Conservation (phyloP, 75 land plant species). For the Pinus taeda region DNA sequence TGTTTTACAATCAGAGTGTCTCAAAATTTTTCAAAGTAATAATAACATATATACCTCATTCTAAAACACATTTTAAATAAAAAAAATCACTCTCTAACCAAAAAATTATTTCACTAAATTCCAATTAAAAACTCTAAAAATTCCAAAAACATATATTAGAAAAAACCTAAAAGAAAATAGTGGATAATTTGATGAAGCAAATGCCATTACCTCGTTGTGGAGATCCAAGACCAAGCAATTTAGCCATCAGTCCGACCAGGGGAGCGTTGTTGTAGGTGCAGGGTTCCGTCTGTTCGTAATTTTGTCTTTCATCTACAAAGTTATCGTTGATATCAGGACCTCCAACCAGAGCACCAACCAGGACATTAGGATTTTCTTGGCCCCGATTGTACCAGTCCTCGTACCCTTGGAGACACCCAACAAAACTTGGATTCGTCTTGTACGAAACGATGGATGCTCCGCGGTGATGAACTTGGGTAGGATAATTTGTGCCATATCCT, state of each 20-base stretch:
- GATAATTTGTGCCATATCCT: conserved; percentile 63
- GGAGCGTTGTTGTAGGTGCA: conserved; percentile 50
- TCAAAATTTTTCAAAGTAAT: no score
- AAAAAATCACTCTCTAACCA: no score
- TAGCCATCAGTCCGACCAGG: conserved; percentile 71
- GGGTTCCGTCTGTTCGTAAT: conserved; percentile 58
- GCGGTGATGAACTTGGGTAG: conserved; percentile 64
- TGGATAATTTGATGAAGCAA: no score
- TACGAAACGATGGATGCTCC: conserved; percentile 75
- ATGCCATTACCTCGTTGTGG: no score
- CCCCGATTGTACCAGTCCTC: conserved; percentile 35
- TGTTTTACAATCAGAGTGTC: no score
- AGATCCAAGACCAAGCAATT: background rate
- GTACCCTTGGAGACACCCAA: conserved; percentile 57
- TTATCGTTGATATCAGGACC: conserved; percentile 59
- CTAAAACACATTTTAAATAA: no score
- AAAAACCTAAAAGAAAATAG: no score
- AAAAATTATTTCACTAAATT: no score
- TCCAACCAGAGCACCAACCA: conserved; percentile 71
- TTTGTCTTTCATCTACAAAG: conserved; percentile 45
- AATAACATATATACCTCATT: no score
- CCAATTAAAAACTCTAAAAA: no score
- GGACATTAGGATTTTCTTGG: conserved; percentile 48
- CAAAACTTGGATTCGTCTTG: conserved; percentile 29
- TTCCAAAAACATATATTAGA: no score